Conservation (phyloP, 768 basidiomycete genomes). For the Trametes punicea region DNA sequence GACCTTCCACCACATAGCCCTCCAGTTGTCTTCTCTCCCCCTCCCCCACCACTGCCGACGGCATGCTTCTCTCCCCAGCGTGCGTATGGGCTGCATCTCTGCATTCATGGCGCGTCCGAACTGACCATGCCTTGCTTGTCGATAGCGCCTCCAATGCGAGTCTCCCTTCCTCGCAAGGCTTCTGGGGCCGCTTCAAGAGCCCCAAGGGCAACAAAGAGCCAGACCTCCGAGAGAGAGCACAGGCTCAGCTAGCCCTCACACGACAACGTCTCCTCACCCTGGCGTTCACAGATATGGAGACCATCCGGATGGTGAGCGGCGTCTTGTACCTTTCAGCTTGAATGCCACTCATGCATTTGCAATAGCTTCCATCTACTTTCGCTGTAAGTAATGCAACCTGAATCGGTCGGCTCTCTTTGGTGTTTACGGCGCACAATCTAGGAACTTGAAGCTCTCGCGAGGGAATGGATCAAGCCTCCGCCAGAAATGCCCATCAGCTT, state of each 20-base stretch:
- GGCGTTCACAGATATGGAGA: conserved; percentile 83
- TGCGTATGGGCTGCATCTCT: conserved; percentile 37
- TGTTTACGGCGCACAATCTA: conserved; percentile 29
- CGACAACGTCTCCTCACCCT: conserved; percentile 78
- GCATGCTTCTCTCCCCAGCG: conserved; percentile 84
- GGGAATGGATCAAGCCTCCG: conserved; percentile 85
- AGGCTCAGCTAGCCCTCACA: conserved; percentile 61
- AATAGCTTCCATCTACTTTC: conserved; percentile 66
- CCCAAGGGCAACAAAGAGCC: conserved; percentile 58
- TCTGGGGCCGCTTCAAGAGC: conserved; percentile 63
- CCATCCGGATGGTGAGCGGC: conserved; percentile 61
- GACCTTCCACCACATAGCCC: background rate
- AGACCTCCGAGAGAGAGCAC: conserved; percentile 51
- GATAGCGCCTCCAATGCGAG: conserved; percentile 64
- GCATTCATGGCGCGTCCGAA: conserved; percentile 30
- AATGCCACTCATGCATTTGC: conserved; percentile 4
- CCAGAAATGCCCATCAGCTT: conserved; percentile 73
- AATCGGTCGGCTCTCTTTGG: no score
- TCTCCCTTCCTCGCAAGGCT: conserved; percentile 42
- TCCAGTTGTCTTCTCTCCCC: conserved; percentile 1
- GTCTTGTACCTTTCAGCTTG: background rate
- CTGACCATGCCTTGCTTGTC: conserved; percentile 30
- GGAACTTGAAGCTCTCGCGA: conserved; percentile 78
- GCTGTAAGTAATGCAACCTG: conserved; percentile 41
- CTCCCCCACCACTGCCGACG: conserved; percentile 21